phyloP scores from a whole-genome alignment of 2,329 filamentous ascomycete genomes.

The Penicillium brevicompactum region DNA sequence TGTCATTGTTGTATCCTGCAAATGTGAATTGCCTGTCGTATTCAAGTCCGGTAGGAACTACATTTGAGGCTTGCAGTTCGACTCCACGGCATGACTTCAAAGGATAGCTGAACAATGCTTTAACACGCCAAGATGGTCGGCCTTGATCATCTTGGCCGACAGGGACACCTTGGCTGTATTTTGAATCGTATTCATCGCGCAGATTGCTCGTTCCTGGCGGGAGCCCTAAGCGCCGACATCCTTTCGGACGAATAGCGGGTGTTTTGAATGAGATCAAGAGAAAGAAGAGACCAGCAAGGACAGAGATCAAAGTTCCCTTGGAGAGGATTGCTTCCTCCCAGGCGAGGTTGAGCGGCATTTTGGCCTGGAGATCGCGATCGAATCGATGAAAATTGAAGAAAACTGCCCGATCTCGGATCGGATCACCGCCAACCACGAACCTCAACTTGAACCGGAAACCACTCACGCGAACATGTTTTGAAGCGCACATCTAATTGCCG shows the following conservation, averaged over 20 bases:
- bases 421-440: neutral
- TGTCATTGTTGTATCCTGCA: slow-evolving; percentile 59
- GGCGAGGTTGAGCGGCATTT: neutral
- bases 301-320: neutral
- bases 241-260: slow-evolving; percentile 35
- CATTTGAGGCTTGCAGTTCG: slow-evolving; percentile 66
- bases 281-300: slow-evolving; percentile 12
- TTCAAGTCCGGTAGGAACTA: slow-evolving; percentile 70
- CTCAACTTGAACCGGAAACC: neutral
- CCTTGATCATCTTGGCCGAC: slow-evolving; percentile 34
- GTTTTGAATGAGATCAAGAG: slow-evolving; percentile 1
- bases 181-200: slow-evolving; percentile 57
- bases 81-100: slow-evolving; percentile 80
- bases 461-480: neutral
- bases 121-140: slow-evolving; percentile 52
- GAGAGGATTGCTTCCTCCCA: neutral
- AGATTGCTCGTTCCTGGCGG: slow-evolving; percentile 53
- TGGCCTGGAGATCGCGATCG: neutral
- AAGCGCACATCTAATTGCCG: neutral
- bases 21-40: slow-evolving; percentile 84
- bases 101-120: slow-evolving; percentile 78
- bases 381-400: neutral
- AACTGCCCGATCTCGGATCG: neutral
- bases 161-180: slow-evolving; percentile 46
- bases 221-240: slow-evolving; percentile 57